phyloP scores from a whole-genome alignment of 2,329 filamentous ascomycete genomes.

The Cordyceps farinosa region DNA sequence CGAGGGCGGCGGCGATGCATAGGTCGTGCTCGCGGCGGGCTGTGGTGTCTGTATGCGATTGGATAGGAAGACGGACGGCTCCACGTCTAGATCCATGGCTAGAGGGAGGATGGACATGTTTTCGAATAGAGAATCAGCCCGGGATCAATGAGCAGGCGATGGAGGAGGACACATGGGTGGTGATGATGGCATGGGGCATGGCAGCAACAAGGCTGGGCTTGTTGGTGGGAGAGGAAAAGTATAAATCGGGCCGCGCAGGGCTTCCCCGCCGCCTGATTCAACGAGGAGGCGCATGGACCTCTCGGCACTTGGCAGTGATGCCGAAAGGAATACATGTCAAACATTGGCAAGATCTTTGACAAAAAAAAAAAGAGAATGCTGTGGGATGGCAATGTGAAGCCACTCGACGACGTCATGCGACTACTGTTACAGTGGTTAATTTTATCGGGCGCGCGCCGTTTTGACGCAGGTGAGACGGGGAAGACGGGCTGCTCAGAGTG shows the following conservation, averaged over 20 bases:
- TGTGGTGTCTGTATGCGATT: conserved; percentile 1
- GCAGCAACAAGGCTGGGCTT: background rate
- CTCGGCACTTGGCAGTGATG: background rate
- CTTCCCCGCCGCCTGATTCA: background rate
- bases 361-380: background rate
- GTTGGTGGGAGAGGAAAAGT: background rate
- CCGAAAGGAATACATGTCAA: background rate
- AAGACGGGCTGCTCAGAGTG: background rate
- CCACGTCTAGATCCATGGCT: background rate
- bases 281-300: conserved; percentile 1
- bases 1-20: conserved; percentile 3
- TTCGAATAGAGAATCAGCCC: background rate
- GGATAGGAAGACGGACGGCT: background rate
- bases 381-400: background rate
- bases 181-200: background rate
- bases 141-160: conserved; percentile 1
- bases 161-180: background rate
- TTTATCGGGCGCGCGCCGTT: background rate
- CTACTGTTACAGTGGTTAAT: background rate
- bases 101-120: background rate
- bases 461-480: conserved; percentile 1
- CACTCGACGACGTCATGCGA: background rate
- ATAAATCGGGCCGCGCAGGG: background rate
- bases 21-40: background rate
- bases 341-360: background rate